phyloP scores from a whole-genome alignment of 1,284 basidiomycete genomes.

The Ganoderma lingzhi region DNA sequence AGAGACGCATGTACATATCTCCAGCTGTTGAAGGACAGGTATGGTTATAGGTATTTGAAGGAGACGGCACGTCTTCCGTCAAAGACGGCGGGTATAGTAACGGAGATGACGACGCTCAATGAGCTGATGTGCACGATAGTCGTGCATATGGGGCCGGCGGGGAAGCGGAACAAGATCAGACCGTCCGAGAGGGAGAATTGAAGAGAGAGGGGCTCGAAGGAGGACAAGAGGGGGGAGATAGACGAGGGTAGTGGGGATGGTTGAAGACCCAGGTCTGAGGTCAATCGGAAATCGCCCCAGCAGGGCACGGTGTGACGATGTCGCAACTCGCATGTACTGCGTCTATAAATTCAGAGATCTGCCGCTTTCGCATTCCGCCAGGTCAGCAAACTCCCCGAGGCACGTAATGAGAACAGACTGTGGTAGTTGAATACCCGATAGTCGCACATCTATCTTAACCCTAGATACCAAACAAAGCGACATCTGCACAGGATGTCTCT shows the following conservation, averaged over 20 bases:
- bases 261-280: not conserved
- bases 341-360: not conserved
- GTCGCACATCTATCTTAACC: not conserved
- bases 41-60: not conserved
- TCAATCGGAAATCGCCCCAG: not conserved
- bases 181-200: not conserved
- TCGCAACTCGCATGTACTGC: not conserved
- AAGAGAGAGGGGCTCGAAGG: not conserved
- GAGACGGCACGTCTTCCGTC: not conserved
- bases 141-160: not conserved
- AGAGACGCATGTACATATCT: conserved; percentile 1
- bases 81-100: not conserved
- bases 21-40: not conserved
- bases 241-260: not conserved
- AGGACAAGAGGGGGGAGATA: not conserved
- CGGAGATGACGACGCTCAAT: not conserved
- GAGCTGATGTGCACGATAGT: not conserved
- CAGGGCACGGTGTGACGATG: not conserved
- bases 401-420: not conserved
- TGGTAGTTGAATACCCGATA: conserved; percentile 3
- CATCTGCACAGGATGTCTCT: not conserved
- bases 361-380: not conserved
- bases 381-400: not conserved
- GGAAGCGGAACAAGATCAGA: not conserved
- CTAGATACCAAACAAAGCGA: not conserved